phyloP scores from a whole-genome alignment of 2,329 filamentous ascomycete species.

The Botrytis aclada region DNA sequence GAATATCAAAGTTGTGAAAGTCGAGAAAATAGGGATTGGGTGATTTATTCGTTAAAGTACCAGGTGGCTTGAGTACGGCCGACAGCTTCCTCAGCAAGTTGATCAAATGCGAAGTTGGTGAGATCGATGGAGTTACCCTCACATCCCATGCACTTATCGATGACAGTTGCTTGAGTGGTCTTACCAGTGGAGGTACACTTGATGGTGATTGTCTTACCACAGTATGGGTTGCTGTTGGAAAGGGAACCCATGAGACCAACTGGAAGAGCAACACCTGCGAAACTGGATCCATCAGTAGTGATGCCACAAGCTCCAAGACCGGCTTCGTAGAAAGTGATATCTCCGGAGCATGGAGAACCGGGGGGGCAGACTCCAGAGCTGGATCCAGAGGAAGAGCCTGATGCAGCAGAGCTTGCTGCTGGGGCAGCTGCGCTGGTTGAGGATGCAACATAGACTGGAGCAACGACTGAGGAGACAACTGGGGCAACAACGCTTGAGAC shows the following conservation, averaged over 20 bases:
- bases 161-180: constrained; percentile 55
- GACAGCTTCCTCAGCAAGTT: constrained; percentile 46
- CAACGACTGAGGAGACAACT: constrained; percentile 6
- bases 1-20: neutral
- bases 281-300: constrained; percentile 53
- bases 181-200: constrained; percentile 60
- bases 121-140: constrained; percentile 55
- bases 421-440: constrained; percentile 20
- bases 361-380: constrained; percentile 32
- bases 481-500: constrained; percentile 24
- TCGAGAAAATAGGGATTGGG: neutral
- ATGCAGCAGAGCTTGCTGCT: constrained; percentile 16
- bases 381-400: constrained; percentile 27
- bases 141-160: constrained; percentile 77
- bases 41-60: constrained; percentile 43
- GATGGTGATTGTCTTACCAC: constrained; percentile 66
- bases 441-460: constrained; percentile 20
- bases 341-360: constrained; percentile 49
- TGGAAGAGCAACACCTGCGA: constrained; percentile 69
- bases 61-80: constrained; percentile 47
- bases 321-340: constrained; percentile 72
- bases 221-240: constrained; percentile 68
- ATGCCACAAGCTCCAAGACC: constrained; percentile 68
- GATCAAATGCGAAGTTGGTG: constrained; percentile 38
- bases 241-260: constrained; percentile 57